phyloP scores from a whole-genome alignment of 1,139 yeast species.

The Diutina neorugosa region DNA sequence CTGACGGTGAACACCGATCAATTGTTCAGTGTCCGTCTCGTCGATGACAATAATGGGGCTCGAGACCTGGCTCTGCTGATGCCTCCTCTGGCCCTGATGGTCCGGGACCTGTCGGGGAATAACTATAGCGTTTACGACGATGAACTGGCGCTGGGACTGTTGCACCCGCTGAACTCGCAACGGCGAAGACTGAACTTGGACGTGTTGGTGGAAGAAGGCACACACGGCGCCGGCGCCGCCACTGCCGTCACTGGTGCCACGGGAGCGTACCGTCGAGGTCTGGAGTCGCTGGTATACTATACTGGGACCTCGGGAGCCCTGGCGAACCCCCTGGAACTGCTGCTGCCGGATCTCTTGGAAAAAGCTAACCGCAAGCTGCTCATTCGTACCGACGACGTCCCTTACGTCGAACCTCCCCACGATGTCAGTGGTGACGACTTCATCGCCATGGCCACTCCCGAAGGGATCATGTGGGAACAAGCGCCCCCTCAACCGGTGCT shows the following conservation, averaged over 20 bases:
- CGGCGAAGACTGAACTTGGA: background rate
- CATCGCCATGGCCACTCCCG: slow-evolving; percentile 16
- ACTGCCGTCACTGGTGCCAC: background rate
- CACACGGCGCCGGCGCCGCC: background rate
- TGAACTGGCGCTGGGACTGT: background rate
- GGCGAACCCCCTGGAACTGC: background rate
- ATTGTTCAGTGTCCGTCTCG: slow-evolving; percentile 66
- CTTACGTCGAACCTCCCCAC: slow-evolving; percentile 4
- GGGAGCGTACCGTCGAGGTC: background rate
- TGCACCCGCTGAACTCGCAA: background rate
- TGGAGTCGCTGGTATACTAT: slow-evolving; percentile 2
- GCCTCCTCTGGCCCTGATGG: background rate
- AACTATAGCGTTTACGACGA: background rate
- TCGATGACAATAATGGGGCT: slow-evolving; percentile 38
- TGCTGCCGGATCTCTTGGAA: slow-evolving; percentile 2
- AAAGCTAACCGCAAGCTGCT: slow-evolving; percentile 3
- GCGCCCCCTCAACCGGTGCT: background rate
- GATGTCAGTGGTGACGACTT: slow-evolving; percentile 15
- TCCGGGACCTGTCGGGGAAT: background rate
- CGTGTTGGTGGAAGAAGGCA: background rate
- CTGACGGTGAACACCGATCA: slow-evolving; percentile 86
- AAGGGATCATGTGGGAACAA: slow-evolving; percentile 20
- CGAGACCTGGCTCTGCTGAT: slow-evolving; percentile 1
- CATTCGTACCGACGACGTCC: slow-evolving; percentile 4
- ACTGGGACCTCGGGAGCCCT: background rate